Evolutionary conservation across 2,329 filamentous ascomycete species (phyloP).

Genomic region (Colletotrichum gloeosporioides): DNA sequence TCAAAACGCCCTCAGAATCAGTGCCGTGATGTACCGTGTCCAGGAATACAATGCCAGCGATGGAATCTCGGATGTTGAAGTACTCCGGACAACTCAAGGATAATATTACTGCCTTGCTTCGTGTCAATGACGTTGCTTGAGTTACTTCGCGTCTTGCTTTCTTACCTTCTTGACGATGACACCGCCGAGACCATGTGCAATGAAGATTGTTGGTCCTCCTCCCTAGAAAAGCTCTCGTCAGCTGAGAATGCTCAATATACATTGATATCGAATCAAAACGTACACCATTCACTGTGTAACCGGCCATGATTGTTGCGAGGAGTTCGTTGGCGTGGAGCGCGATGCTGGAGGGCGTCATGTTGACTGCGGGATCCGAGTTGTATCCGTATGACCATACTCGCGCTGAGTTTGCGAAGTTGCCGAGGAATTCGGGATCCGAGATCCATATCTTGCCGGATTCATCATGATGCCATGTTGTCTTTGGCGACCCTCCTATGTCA

Average conservation of each 20-base stretch:
- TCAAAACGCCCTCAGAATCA: constrained; percentile 25
- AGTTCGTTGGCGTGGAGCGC: constrained; percentile 28
- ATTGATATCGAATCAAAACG: neutral
- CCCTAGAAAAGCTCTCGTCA: neutral
- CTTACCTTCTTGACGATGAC: constrained; percentile 28
- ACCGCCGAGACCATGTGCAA: constrained; percentile 29
- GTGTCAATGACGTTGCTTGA: neutral
- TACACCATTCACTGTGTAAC: constrained; percentile 7
- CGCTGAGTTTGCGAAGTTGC: constrained; percentile 13
- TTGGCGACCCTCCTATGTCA: constrained; percentile 24
- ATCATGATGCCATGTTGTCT: constrained; percentile 27
- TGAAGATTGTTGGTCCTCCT: constrained; percentile 24
- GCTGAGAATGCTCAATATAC: accelerated
- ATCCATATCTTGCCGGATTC: constrained; percentile 29
- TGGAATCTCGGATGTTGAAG: constrained; percentile 10
- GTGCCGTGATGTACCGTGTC: constrained; percentile 27
- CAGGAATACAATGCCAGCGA: constrained; percentile 25
- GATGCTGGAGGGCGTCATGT: constrained; percentile 27
- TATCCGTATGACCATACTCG: constrained; percentile 28
- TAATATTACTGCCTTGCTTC: neutral
- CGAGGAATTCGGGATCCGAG: constrained; percentile 27
- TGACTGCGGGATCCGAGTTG: constrained; percentile 27
- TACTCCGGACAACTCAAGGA: neutral
- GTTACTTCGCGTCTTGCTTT: neutral
- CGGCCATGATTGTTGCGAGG: constrained; percentile 3